These are phyloP conservation scores for Barnettozyma vustinii DNA, from an alignment of 805 yeast species.

Conservation along the genomic window DNA sequence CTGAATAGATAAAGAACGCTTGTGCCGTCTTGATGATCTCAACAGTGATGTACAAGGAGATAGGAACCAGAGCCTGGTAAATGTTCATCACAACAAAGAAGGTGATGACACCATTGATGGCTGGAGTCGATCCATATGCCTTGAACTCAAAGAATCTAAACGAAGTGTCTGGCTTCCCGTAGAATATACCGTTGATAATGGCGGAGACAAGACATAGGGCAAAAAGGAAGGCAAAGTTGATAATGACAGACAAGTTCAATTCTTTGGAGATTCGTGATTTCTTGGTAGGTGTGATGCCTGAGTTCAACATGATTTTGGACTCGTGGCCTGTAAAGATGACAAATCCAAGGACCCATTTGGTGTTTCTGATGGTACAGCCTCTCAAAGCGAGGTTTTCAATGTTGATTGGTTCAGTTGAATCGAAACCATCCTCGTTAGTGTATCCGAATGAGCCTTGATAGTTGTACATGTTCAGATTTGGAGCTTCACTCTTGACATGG, in stretches of 20 bases:
- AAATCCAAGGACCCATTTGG: slow-evolving; percentile 75
- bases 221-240: slow-evolving; percentile 61
- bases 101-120: slow-evolving; percentile 60
- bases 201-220: slow-evolving; percentile 64
- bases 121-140: slow-evolving; percentile 59
- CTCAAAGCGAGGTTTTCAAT: slow-evolving; percentile 64
- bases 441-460: slow-evolving; percentile 65
- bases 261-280: slow-evolving; percentile 71
- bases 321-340: slow-evolving; percentile 75
- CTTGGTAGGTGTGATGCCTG: slow-evolving; percentile 76
- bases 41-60: slow-evolving; percentile 73
- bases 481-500: slow-evolving; percentile 74
- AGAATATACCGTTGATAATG: slow-evolving; percentile 65
- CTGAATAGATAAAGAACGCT: slow-evolving; percentile 74
- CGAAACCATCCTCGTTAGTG: slow-evolving; percentile 32
- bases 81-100: slow-evolving; percentile 74
- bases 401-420: slow-evolving; percentile 51
- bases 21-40: slow-evolving; percentile 79
- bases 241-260: slow-evolving; percentile 59
- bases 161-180: slow-evolving; percentile 41
- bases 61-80: slow-evolving; percentile 77
- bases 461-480: slow-evolving; percentile 67
- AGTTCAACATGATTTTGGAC: slow-evolving; percentile 72
- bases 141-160: slow-evolving; percentile 61
- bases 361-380: slow-evolving; percentile 71